phyloP scores from a whole-genome alignment of 345 rosid genomes.

The Lepidium didymum region DNA sequence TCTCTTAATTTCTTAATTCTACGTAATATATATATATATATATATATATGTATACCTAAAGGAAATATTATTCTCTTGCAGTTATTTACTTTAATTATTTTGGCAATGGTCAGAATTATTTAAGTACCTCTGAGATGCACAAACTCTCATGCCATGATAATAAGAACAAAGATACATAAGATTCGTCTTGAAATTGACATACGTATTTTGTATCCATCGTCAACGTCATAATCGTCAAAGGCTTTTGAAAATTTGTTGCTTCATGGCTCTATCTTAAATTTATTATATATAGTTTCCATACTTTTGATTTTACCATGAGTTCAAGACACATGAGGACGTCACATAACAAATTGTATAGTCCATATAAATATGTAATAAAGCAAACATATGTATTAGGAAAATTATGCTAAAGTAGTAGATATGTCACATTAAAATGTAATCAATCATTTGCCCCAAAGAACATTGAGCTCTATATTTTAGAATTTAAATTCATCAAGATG shows the following conservation, averaged over 20 bases:
- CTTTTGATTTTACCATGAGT: background rate
- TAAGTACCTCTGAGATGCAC: conserved; percentile 26
- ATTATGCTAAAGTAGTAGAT: background rate
- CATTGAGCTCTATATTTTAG: background rate
- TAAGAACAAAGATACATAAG: conserved; percentile 22
- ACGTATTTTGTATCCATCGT: conserved; percentile 30
- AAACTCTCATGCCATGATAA: conserved; percentile 34
- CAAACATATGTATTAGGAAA: background rate
- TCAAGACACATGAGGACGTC: background rate
- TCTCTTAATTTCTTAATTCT: too few relatives aligned
- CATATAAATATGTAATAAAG: background rate
- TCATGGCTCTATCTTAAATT: background rate
- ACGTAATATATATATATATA: background rate
- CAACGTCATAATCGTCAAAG: conserved; percentile 28
- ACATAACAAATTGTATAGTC: background rate
- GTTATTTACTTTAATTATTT: conserved; percentile 2
- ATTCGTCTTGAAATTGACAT: conserved; percentile 30
- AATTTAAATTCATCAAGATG: background rate
- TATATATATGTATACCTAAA: background rate
- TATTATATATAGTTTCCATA: background rate
- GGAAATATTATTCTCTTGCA: conserved; percentile 5
- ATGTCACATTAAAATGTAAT: background rate
- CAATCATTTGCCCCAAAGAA: background rate
- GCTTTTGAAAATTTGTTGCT: conserved; percentile 18
- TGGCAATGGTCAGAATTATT: conserved; percentile 22